phyloP scores from a whole-genome alignment of 2,329 filamentous ascomycete genomes.

The Graphium sp. region DNA sequence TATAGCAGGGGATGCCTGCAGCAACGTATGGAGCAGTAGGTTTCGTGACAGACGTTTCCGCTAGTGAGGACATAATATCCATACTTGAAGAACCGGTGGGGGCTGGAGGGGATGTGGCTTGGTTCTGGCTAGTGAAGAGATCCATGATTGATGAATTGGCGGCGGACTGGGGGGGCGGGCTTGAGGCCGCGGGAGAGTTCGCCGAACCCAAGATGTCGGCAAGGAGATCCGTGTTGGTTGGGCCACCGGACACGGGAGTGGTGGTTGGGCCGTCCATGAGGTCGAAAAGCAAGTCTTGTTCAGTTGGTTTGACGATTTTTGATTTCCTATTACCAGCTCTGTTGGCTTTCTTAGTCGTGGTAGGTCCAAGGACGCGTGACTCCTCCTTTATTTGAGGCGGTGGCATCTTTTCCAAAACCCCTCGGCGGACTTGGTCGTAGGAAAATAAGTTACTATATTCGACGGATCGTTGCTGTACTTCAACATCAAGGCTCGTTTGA shows the following conservation, averaged over 20 bases:
- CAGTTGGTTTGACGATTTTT: slow-evolving; percentile 65
- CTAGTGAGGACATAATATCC: slow-evolving; percentile 32
- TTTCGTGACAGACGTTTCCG: slow-evolving; percentile 19
- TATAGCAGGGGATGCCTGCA: slow-evolving; percentile 58
- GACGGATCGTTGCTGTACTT: slow-evolving; percentile 89
- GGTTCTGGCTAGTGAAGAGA: slow-evolving; percentile 42
- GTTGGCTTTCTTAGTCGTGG: slow-evolving; percentile 46
- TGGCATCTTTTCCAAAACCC: slow-evolving; percentile 95
- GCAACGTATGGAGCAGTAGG: slow-evolving; percentile 20
- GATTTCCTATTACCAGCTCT: slow-evolving; percentile 57
- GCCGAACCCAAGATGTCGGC: slow-evolving; percentile 74
- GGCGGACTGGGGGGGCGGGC: slow-evolving; percentile 36
- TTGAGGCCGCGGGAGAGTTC: slow-evolving; percentile 18
- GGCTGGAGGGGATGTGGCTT: slow-evolving; percentile 12
- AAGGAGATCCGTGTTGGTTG: slow-evolving; percentile 73
- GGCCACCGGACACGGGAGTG: slow-evolving; percentile 26
- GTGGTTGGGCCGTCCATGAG: slow-evolving; percentile 63
- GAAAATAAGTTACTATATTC: slow-evolving; percentile 93
- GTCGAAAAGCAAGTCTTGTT: slow-evolving; percentile 82
- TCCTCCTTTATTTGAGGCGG: slow-evolving; percentile 93
- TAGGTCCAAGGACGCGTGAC: slow-evolving; percentile 74
- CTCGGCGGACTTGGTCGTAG: slow-evolving; percentile 71
- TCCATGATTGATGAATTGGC: slow-evolving; percentile 73
- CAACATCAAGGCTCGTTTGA: slow-evolving; percentile 79
- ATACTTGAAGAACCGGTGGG: slow-evolving; percentile 24